These are phyloP conservation scores for Pisolithus albus DNA, from an alignment of 768 basidiomycete genomes.

Conservation along the genomic window DNA sequence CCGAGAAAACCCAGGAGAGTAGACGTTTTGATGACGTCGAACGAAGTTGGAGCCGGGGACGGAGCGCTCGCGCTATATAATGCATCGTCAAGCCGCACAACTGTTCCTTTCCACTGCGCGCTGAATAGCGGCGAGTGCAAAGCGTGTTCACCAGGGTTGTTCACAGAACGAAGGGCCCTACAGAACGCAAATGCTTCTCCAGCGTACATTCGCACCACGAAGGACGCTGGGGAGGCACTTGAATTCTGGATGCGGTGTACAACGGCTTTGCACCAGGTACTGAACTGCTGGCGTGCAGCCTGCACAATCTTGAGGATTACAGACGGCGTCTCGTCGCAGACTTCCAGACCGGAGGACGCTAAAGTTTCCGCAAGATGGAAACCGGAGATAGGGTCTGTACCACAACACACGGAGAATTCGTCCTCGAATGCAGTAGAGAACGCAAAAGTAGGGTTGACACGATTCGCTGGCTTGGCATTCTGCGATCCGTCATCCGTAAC, in stretches of 20 bases:
- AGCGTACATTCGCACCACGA: slow-evolving; percentile 24
- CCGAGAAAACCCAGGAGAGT: slow-evolving; percentile 27
- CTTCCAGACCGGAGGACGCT: slow-evolving; percentile 1
- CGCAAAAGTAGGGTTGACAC: slow-evolving; percentile 25
- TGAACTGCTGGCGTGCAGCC: slow-evolving; percentile 17
- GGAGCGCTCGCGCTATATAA: slow-evolving; percentile 13
- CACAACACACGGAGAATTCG: slow-evolving; percentile 24
- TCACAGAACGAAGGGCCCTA: slow-evolving; percentile 16
- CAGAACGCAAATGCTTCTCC: slow-evolving; percentile 26
- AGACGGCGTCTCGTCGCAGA: slow-evolving; percentile 1
- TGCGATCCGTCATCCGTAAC: slow-evolving; percentile 11
- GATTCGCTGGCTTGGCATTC: slow-evolving; percentile 4
- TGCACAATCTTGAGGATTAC: slow-evolving; percentile 15
- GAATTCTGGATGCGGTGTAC: slow-evolving; percentile 5
- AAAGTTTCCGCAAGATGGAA: slow-evolving; percentile 28
- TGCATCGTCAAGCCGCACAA: slow-evolving; percentile 15
- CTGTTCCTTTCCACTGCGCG: slow-evolving; percentile 20
- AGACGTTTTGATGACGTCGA: slow-evolving; percentile 30
- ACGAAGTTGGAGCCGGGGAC: slow-evolving; percentile 19
- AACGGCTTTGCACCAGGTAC: slow-evolving; percentile 22
- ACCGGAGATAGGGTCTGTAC: slow-evolving; percentile 22
- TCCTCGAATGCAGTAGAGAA: slow-evolving; percentile 18
- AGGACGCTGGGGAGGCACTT: slow-evolving; percentile 1
- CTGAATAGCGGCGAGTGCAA: slow-evolving; percentile 12
- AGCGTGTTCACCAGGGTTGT: neutral